These are phyloP conservation scores for Micromonas commoda DNA, from an alignment of 139 green algal genomes.

Conservation along the genomic window DNA sequence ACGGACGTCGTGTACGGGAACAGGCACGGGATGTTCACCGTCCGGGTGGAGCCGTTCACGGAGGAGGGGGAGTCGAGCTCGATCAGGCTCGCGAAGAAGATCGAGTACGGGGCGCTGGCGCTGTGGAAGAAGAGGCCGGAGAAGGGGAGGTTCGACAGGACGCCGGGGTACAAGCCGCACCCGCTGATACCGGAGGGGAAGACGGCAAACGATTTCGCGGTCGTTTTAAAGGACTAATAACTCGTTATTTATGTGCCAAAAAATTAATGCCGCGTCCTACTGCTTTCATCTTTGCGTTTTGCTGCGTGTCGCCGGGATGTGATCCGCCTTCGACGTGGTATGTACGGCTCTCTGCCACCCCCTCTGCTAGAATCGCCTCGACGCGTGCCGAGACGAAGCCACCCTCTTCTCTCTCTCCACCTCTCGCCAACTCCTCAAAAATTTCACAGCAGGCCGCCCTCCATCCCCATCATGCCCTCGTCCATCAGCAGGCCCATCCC, in stretches of 20 bases:
- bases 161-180: background rate
- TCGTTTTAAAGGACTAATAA: no score
- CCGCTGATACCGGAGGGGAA: background rate
- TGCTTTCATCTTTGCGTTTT: no score
- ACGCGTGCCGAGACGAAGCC: no score
- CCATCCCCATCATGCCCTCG: background rate
- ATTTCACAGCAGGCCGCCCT: background rate
- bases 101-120: background rate
- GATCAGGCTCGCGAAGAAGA: background rate
- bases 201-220: background rate
- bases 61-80: background rate
- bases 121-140: background rate
- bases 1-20: slow-evolving; percentile 39
- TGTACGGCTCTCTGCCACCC: no score
- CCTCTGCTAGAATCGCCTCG: no score
- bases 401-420: no score
- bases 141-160: background rate
- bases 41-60: slow-evolving; percentile 29
- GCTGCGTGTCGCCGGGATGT: no score
- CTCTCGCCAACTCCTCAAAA: no score
- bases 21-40: slow-evolving; percentile 36
- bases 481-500: background rate
- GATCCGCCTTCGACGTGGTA: no score
- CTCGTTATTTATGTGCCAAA: no score
- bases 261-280: no score